Percentiles rank a stretch among this genome's conserved stretches.
phyloP scores from a whole-genome alignment of 2,329 filamentous ascomycete species.

The Alternaria ventricosa region DNA sequence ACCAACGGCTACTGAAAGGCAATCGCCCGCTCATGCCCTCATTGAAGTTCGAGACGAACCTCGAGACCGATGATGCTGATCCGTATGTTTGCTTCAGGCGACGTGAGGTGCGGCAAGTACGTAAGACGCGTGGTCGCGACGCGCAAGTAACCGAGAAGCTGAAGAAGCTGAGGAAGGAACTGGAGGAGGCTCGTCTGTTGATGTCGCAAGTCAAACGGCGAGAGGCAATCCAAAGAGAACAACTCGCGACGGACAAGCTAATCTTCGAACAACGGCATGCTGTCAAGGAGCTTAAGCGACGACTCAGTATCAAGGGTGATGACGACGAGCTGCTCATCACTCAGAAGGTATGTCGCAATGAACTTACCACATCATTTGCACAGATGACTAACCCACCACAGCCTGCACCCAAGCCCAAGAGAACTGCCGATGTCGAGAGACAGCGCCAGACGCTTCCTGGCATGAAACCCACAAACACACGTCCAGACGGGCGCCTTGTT shows the following conservation, averaged over 20 bases:
- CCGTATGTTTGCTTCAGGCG: conserved; percentile 98
- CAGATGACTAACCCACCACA: conserved; percentile 30
- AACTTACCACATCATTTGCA: conserved; percentile 17
- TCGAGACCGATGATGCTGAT: conserved; percentile 93
- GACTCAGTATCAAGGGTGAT: conserved; percentile 86
- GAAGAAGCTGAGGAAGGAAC: conserved; percentile 85
- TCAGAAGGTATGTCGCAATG: conserved; percentile 72
- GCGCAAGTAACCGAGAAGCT: conserved; percentile 94
- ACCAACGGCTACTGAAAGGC: conserved; percentile 67
- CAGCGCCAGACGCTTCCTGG: conserved; percentile 72
- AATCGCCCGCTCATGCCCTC: conserved; percentile 77
- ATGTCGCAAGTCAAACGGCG: conserved; percentile 79
- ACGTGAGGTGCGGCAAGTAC: conserved; percentile 89
- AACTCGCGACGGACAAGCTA: conserved; percentile 74
- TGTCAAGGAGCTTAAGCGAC: conserved; percentile 87
- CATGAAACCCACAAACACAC: conserved; percentile 55
- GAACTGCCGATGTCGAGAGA: conserved; percentile 64
- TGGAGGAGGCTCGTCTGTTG: conserved; percentile 86
- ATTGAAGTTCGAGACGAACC: conserved; percentile 92
- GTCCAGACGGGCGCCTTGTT: conserved; percentile 70
- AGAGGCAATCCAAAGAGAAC: conserved; percentile 78
- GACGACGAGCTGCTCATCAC: conserved; percentile 87
- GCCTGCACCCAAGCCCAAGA: conserved; percentile 55
- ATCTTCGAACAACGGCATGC: conserved; percentile 83
- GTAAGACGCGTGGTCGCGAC: conserved; percentile 93